Evolutionary conservation across 768 basidiomycete genomes (phyloP), one percentile per base, ranked within the genome.

Genomic region (Termitomyces sp.): DNA sequence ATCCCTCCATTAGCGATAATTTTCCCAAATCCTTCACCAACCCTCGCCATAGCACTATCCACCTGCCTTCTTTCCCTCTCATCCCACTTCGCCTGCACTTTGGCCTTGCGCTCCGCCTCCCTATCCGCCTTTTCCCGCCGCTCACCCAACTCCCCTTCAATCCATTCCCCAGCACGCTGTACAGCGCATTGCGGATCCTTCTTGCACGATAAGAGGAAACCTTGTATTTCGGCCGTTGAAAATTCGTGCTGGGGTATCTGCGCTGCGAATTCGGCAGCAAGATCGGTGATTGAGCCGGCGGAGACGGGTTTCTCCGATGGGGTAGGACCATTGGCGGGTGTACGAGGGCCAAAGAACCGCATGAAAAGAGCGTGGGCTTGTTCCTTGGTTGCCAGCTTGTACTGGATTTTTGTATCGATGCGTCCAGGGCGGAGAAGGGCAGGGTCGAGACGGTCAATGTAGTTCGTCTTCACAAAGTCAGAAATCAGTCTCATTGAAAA

Each of bases 221-320:
- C 82, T 62, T 86, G 84, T 2, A 88, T 71, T 54, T 85, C 81
- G 0, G 85, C 83, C 0, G 81, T 79, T 30, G 81, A 80, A 62
- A 84, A 81, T 55, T 76, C 74, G 45, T 76, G 61, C 11, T 73
- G 66, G 0, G 84, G 82, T 23, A 86, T 66, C 3, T 57, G 56
- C 0, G 64, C 58, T 0, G 77, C 70, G 62, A 85, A 86, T 27
- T 64, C 44, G 3, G 63, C 55, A 0, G 80, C 76, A n/a, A 81
- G 73, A 11, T 62, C 46, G 9, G 57, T 10, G 41, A 78, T 47
- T 42, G 46, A 43, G 23, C 43, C 10, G 3, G 10, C 17, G 2
- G 42, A 32, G 10, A 56, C 50, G 37, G 44, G 48, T 5, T 63
- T 57, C 8, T 55, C 53, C 5, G 57, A 55, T 12, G 56, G 35